Evolutionary conservation across 257 asterid species (phyloP).

Genomic region (Solanum habrochaites): DNA sequence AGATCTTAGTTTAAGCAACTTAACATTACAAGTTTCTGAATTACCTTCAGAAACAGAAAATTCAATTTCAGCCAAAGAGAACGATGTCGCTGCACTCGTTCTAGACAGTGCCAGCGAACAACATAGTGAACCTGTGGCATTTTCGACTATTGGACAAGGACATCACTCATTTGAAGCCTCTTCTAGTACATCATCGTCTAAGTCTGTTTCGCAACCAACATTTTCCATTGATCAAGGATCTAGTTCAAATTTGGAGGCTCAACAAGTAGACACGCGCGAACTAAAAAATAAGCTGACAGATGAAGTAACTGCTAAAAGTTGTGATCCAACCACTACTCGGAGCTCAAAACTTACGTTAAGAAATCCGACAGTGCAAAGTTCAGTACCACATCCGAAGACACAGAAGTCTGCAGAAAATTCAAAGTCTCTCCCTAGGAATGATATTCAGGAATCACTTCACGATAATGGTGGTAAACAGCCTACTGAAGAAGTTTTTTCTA

Average conservation of each 20-base stretch:
- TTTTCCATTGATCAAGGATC: not conserved
- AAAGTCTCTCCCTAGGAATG: not conserved
- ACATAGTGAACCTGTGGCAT: not conserved
- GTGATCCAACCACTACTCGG: not conserved
- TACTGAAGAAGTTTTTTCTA: not conserved
- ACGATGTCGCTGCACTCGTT: not conserved
- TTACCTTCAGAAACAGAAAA: not conserved
- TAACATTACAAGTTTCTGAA: not conserved
- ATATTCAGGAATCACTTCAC: conserved; percentile 1
- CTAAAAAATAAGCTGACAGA: not conserved
- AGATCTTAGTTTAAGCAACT: not conserved
- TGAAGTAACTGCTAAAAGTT: not conserved
- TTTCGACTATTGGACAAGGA: not conserved
- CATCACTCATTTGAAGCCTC: not conserved
- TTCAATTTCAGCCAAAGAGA: not conserved
- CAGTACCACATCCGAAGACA: not conserved
- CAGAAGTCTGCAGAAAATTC: not conserved
- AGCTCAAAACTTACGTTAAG: not conserved
- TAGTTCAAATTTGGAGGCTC: not conserved
- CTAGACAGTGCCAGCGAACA: not conserved
- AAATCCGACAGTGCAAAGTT: not conserved
- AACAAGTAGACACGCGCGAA: not conserved
- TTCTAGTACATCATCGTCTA: not conserved
- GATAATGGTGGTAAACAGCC: not conserved
- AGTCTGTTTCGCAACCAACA: not conserved